phyloP scores from a whole-genome alignment of 495 filamentous ascomycete species.

The Annulohypoxylon nitens region DNA sequence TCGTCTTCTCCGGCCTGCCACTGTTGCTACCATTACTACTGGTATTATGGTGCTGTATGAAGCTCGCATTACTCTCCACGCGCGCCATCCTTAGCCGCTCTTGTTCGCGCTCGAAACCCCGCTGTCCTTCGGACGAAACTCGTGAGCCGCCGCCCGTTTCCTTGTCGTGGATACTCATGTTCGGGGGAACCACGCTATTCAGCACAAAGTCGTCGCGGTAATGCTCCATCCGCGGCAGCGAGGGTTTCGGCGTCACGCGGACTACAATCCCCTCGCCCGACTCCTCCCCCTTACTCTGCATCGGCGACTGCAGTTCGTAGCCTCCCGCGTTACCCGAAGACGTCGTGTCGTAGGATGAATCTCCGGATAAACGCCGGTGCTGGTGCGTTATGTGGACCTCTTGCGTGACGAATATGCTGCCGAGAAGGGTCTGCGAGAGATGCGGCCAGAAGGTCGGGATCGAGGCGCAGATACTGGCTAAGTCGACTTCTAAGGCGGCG shows the following conservation, averaged over 20 bases:
- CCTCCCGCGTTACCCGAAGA: not conserved
- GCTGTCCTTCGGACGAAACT: conserved; percentile 32
- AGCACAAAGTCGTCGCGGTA: conserved; percentile 37
- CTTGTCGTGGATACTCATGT: conserved; percentile 4
- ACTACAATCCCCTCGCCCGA: not conserved
- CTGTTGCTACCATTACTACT: not conserved
- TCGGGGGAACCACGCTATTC: conserved; percentile 22
- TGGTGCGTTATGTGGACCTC: conserved; percentile 51
- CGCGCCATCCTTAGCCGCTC: conserved; percentile 24
- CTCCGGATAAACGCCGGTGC: conserved; percentile 45
- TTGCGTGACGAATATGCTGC: conserved; percentile 50
- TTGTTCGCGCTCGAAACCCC: conserved; percentile 32
- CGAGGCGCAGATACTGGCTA: conserved; percentile 55
- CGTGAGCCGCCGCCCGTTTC: conserved; percentile 23
- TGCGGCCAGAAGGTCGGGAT: conserved; percentile 53
- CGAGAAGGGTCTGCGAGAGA: conserved; percentile 35
- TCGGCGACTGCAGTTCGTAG: conserved; percentile 30
- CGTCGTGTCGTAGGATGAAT: conserved; percentile 10
- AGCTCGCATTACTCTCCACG: not conserved
- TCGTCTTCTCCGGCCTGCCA: not conserved
- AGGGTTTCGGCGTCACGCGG: not conserved
- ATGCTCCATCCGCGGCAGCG: not conserved
- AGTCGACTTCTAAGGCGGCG: conserved; percentile 55
- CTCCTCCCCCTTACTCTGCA: not conserved
- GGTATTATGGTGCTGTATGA: not conserved